Evolutionary conservation across 495 filamentous ascomycete genomes (phyloP).

Genomic region (Aspergillus hancockii): DNA sequence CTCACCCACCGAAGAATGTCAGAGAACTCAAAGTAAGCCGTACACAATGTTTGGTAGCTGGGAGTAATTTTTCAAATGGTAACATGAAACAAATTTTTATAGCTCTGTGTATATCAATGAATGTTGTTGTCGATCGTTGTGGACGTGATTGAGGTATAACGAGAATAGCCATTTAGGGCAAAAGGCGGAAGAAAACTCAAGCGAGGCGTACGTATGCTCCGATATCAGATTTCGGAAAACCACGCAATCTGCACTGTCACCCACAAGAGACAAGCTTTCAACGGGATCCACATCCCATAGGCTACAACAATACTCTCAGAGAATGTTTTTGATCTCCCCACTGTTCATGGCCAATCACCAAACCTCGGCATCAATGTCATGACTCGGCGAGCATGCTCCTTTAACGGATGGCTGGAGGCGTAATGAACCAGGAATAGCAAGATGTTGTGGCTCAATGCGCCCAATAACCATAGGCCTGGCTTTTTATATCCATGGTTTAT

Average conservation of each 20-base stretch:
- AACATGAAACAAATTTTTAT: background rate
- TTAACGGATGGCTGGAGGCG: background rate
- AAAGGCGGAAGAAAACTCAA: background rate
- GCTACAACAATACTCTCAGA: background rate
- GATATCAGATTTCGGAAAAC: conserved; percentile 1
- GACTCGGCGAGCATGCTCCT: background rate
- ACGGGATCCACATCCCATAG: background rate
- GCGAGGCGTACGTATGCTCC: conserved; percentile 4
- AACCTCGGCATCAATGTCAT: background rate
- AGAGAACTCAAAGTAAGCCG: background rate
- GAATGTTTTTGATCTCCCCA: background rate
- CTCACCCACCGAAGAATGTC: background rate
- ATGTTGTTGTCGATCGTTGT: background rate
- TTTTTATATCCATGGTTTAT: background rate
- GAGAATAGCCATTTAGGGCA: background rate
- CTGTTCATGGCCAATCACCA: background rate
- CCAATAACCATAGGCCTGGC: background rate
- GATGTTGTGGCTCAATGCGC: background rate
- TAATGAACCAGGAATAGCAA: background rate
- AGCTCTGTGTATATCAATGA: background rate
- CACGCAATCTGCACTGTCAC: conserved; percentile 4
- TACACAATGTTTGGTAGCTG: background rate
- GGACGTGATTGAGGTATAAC: background rate
- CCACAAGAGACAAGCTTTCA: background rate
- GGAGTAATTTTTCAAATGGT: background rate